Evolutionary conservation across 352 stramenopile species (phyloP), one percentile per base, ranked within the genome.

Genomic region (Phytophthora idaei): DNA sequence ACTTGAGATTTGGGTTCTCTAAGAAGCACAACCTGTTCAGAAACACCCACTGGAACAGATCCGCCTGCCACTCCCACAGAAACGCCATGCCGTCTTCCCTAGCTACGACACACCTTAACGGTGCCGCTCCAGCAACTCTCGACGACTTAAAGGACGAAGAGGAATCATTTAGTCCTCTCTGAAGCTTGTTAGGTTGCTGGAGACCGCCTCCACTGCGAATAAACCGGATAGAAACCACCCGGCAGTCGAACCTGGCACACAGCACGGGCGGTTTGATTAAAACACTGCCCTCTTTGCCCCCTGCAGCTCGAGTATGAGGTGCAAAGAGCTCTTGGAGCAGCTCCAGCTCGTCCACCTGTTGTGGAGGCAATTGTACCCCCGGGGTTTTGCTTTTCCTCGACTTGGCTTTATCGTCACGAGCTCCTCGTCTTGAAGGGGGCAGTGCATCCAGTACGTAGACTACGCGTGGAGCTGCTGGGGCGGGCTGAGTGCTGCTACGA

Each of bases 1-100:
- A 93, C 67, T 88, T 80, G n/a, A 95, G 70, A 53, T 93, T 95
- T 4, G 83, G 78, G 61, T 95, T 93, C 55, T 89, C 78, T 15
- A 94, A 64, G 39, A 94, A 92, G 63, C 81, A 90, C 51, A 94
- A 85, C 34, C 76, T 71, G 65, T 94, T 96, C 12, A 95, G 63
- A 74, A 89, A 96, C 9, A 81, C 87, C 89, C 87, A 96, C 53
- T 87, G 80, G 53, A 86, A 77, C 37, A 93, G 61, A 66, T 96
- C 87, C 6, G 66, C 71, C 41, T 87, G 78, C 89, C 89, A 96
- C 50, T 96, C 87, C 89, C 89, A 96, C 17, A 95, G 56, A 68
- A 88, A 93, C 36, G 79, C 85, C 74, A 90, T 81, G 27, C 89
- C 89, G 57, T 96, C 89, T 53, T 93, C 81, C 15, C 83, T 74